Base-by-base conservation (phyloP, 345 rosid genomes). In the Atalantia buxifolia region DNA sequence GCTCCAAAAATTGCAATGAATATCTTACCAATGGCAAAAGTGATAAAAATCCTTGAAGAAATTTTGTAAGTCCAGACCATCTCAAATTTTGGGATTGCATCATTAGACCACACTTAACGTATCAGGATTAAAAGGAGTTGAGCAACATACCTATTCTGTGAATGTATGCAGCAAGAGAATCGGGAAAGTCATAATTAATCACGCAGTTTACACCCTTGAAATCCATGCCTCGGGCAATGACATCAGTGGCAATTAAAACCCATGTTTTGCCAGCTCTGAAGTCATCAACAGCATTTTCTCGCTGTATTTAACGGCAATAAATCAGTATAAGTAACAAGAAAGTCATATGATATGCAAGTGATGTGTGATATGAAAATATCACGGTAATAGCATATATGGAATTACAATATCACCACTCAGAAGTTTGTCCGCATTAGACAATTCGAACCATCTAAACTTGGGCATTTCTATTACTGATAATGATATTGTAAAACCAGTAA, bases 141-240 rank as follows among this genome's bases (percentile, higher is more conserved):
- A 53, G 69, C 66, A 75, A 83, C 80, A 69, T 92, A 96, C 99
- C 98, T 56, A 94, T 96, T 83, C 98, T 89, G 82, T 96, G 98
- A 78, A 96, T 94, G 83, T 96, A 96, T 14, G 99, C 92, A 56
- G 97, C 84, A 36, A 94, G 90, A 62, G 95, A 91, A 79, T 96
- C 97, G 0, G 99, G 98, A 80, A 96, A 96, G 80, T 96, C 98
- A 60, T 90, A 96, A 85, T 96, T 96, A 76, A 96, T 91, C 79
- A 94, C 98, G 36, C 91, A 92, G 82, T 91, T 91, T 82, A 94
- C 89, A 31, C 98, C 99, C 85, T 96, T 96, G 88, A 96, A 96
- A 85, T 96, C 99, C 99, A 96, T 92, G 31, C 98, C 99, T 25
- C 97, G 92, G 62, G 97, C 98, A 35, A 96, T 86, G 72, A 96